Conservation (phyloP, 352 stramenopile species). For the Achlya hypogyna region DNA sequence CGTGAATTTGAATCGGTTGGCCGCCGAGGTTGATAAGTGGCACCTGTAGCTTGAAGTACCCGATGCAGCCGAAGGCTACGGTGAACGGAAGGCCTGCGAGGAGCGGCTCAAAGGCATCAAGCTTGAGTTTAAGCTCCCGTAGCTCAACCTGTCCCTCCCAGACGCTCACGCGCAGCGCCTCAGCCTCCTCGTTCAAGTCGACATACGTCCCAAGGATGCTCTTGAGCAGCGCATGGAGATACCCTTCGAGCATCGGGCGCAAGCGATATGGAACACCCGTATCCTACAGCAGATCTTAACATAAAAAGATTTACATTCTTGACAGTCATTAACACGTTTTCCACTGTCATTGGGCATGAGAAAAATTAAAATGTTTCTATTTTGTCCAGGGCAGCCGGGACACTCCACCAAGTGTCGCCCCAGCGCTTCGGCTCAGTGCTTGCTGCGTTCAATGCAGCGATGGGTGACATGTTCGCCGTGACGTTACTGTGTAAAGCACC, state of each 20-base stretch:
- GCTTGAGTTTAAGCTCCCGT: constrained; percentile 22
- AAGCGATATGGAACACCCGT: too few relatives aligned
- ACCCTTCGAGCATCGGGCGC: constrained; percentile 56
- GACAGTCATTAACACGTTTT: too few relatives aligned
- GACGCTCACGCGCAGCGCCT: constrained; percentile 73
- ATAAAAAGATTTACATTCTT: too few relatives aligned
- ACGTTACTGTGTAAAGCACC: too few relatives aligned
- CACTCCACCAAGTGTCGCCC: too few relatives aligned
- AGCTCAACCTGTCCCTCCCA: constrained; percentile 71
- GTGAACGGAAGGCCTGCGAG: constrained; percentile 59
- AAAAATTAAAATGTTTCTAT: too few relatives aligned
- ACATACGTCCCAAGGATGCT: constrained; percentile 75
- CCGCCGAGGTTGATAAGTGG: constrained; percentile 63
- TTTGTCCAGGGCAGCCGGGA: too few relatives aligned
- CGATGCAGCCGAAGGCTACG: constrained; percentile 57
- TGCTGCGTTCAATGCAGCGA: too few relatives aligned
- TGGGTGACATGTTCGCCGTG: too few relatives aligned
- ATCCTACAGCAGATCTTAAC: neutral
- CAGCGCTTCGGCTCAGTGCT: too few relatives aligned
- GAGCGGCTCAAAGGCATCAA: constrained; percentile 70
- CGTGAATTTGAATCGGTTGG: constrained; percentile 66
- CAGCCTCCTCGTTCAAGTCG: constrained; percentile 77
- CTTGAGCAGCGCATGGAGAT: constrained; percentile 75
- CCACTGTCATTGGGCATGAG: too few relatives aligned
- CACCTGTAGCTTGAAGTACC: constrained; percentile 50